Evolutionary conservation across 768 basidiomycete species (phyloP).

Genomic region (Lactarius deliciosus): DNA sequence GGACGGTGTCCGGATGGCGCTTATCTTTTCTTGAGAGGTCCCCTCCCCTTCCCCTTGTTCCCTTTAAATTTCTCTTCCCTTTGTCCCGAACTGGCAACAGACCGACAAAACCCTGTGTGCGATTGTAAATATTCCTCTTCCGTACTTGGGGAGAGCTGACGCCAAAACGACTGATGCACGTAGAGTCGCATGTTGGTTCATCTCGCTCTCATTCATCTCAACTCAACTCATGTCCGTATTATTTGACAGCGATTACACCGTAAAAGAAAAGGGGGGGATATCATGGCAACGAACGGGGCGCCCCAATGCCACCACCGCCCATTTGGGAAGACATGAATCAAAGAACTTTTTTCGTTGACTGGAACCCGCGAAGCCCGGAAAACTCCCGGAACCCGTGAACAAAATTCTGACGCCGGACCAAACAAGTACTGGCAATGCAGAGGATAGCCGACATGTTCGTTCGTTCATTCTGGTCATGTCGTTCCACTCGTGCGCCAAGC

Average conservation of each 20-base stretch:
- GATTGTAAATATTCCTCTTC: background rate
- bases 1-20: background rate
- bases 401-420: background rate
- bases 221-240: background rate
- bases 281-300: constrained; percentile 2
- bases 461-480: too few relatives aligned
- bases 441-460: background rate
- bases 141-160: background rate
- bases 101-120: background rate
- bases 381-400: background rate
- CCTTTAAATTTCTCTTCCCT: background rate
- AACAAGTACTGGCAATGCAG: background rate
- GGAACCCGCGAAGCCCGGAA: background rate
- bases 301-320: background rate
- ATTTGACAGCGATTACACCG: too few relatives aligned
- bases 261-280: background rate
- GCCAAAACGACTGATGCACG: background rate
- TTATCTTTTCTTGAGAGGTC: background rate
- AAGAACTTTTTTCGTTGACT: background rate
- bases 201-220: background rate
- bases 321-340: background rate
- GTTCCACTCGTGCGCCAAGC: too few relatives aligned
- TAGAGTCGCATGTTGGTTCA: background rate
- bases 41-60: background rate
- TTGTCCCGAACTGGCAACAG: background rate